These are phyloP conservation scores for Alectoria sarmentosa DNA, from an alignment of 495 filamentous ascomycete species.

Conservation along the genomic window DNA sequence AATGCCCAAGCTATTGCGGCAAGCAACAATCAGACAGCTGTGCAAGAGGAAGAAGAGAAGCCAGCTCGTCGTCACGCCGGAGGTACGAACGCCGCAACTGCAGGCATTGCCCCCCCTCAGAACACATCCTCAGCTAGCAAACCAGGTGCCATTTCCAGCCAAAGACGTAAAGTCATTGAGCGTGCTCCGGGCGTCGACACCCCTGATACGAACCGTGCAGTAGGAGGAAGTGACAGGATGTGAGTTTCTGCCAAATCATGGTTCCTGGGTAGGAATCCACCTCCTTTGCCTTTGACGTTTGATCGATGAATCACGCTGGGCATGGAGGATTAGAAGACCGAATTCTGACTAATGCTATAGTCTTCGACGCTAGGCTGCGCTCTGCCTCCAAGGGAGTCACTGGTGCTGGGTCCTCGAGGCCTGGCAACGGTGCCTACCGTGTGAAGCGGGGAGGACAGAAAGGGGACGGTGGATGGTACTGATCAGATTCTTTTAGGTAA, in stretches of 20 bases:
- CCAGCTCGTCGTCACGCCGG: slow-evolving; percentile 48
- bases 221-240: slow-evolving; percentile 96
- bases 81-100: slow-evolving; percentile 51
- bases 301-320: slow-evolving; percentile 61
- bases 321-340: slow-evolving; percentile 53
- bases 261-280: slow-evolving; percentile 90
- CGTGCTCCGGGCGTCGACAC: slow-evolving; percentile 58
- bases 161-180: slow-evolving; percentile 79
- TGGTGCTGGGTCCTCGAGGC: slow-evolving; percentile 46
- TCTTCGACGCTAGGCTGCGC: slow-evolving; percentile 89
- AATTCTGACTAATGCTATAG: slow-evolving; percentile 79
- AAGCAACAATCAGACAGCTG: slow-evolving; percentile 61
- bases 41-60: slow-evolving; percentile 66
- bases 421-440: slow-evolving; percentile 60
- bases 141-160: slow-evolving; percentile 63
- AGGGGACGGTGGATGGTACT: slow-evolving; percentile 54
- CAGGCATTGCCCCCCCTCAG: slow-evolving; percentile 52
- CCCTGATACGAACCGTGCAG: slow-evolving; percentile 78
- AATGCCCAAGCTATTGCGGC: slow-evolving; percentile 88
- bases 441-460: slow-evolving; percentile 62
- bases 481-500: slow-evolving; percentile 15
- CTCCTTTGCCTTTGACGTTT: slow-evolving; percentile 82
- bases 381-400: slow-evolving; percentile 84
- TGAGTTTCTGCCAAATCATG: slow-evolving; percentile 77
- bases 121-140: slow-evolving; percentile 52